Percentiles rank a stretch among this genome's conserved stretches.
Conservation (phyloP, 164 flowering plant species). For the Cinnamomum micranthum region DNA sequence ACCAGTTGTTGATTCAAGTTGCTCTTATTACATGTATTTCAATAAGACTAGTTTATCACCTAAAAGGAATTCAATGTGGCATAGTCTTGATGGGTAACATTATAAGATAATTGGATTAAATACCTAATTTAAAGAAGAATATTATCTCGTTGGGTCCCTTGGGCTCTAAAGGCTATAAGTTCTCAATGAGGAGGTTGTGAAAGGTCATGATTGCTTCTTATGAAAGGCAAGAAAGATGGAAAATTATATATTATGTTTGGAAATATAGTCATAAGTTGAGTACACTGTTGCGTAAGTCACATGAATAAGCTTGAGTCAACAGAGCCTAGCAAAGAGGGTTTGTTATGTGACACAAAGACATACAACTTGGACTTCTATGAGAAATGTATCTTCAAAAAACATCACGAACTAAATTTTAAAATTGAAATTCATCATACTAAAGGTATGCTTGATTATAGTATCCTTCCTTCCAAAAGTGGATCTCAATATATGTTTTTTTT, state of each 20-base stretch:
- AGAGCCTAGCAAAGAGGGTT: too few species aligned
- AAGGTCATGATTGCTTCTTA: neutral
- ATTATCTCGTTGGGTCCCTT: neutral
- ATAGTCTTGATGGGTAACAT: neutral
- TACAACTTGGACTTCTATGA: neutral
- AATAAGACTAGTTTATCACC: neutral
- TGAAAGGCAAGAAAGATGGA: neutral
- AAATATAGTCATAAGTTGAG: neutral
- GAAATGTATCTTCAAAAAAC: neutral
- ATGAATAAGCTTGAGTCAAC: neutral
- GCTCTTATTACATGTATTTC: too few species aligned
- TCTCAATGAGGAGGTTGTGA: too few species aligned
- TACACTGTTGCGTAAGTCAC: neutral
- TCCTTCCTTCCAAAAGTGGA: neutral
- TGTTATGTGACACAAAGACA: neutral
- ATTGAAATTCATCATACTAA: neutral
- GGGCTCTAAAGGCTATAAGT: neutral
- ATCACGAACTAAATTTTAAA: too few species aligned
- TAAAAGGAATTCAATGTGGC: neutral
- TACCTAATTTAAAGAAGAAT: neutral
- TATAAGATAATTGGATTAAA: too few species aligned
- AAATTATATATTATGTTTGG: neutral
- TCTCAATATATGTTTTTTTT: neutral
- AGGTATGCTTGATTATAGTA: neutral
- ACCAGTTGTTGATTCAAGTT: too few species aligned